phyloP scores from a whole-genome alignment of 495 filamentous ascomycete species.

The Staphylotrichum tortipilum region DNA sequence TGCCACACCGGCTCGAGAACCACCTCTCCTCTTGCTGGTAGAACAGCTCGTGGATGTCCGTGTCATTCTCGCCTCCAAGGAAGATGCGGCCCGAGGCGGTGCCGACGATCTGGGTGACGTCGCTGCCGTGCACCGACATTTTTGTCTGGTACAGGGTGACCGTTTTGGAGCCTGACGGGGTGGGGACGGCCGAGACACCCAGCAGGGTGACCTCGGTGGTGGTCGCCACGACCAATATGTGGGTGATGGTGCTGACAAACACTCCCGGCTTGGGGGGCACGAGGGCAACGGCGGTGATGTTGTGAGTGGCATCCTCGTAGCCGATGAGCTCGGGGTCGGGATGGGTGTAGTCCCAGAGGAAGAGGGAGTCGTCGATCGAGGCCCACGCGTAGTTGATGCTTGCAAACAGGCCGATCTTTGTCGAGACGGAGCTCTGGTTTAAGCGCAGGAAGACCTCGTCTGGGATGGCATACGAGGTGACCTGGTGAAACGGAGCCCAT shows the following conservation, averaged over 20 bases:
- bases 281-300: conserved; percentile 76
- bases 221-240: conserved; percentile 83
- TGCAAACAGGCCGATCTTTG: conserved; percentile 87
- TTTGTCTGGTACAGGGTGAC: conserved; percentile 75
- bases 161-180: conserved; percentile 53
- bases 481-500: conserved; percentile 84
- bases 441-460: conserved; percentile 83
- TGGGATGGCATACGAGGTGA: conserved; percentile 74
- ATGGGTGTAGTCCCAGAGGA: conserved; percentile 94
- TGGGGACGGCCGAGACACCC: conserved; percentile 57
- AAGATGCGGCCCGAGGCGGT: conserved; percentile 84
- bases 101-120: conserved; percentile 67
- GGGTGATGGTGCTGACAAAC: conserved; percentile 74
- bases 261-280: conserved; percentile 71
- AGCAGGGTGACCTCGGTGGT: conserved; percentile 73
- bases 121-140: conserved; percentile 62
- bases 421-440: conserved; percentile 72
- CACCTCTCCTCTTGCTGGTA: conserved; percentile 96
- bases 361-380: conserved; percentile 87
- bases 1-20: conserved; percentile 76
- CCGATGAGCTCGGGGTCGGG: conserved; percentile 82
- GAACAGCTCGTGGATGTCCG: conserved; percentile 82
- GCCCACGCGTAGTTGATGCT: conserved; percentile 93
- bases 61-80: conserved; percentile 69
- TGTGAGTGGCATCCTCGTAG: conserved; percentile 79